These are phyloP conservation scores for Akanthomyces uredinophilus DNA, from an alignment of 2,329 filamentous ascomycete species.

Conservation along the genomic window DNA sequence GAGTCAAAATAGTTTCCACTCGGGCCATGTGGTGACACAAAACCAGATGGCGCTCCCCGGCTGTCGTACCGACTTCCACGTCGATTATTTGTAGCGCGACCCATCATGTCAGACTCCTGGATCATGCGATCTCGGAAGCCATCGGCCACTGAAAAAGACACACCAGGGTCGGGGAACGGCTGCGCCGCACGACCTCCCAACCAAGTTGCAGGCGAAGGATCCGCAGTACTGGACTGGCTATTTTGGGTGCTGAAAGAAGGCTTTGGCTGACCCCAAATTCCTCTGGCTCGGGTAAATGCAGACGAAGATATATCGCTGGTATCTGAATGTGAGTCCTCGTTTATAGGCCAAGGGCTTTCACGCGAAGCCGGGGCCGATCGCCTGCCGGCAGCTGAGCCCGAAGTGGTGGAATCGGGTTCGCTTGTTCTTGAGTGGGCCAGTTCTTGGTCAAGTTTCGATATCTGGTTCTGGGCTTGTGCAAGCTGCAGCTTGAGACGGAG, in stretches of 20 bases:
- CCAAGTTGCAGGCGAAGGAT: conserved; percentile 39
- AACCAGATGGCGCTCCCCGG: conserved; percentile 34
- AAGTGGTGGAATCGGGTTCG: conserved; percentile 43
- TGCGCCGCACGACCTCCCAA: conserved; percentile 36
- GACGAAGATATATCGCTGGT: conserved; percentile 50
- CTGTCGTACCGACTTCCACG: conserved; percentile 44
- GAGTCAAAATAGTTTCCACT: conserved; percentile 31
- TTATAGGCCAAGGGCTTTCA: conserved; percentile 47
- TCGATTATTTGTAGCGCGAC: conserved; percentile 38
- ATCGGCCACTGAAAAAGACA: conserved; percentile 33
- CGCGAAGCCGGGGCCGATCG: conserved; percentile 22
- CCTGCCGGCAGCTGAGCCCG: conserved; percentile 20
- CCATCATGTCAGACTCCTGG: conserved; percentile 44
- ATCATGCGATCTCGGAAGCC: conserved; percentile 43
- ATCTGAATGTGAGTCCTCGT: conserved; percentile 54
- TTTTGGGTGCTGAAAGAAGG: conserved; percentile 31
- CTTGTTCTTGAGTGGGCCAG: conserved; percentile 59
- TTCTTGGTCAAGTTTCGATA: conserved; percentile 67
- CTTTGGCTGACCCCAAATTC: conserved; percentile 52
- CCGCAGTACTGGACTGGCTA: conserved; percentile 32
- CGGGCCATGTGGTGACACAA: conserved; percentile 31
- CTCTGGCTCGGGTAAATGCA: conserved; percentile 48
- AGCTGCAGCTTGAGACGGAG: conserved; percentile 66
- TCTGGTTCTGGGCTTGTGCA: conserved; percentile 63
- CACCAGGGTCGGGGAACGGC: conserved; percentile 37